These are phyloP conservation scores for Ceratocystis harringtonii DNA, from an alignment of 2,329 filamentous ascomycete species.

Conservation along the genomic window DNA sequence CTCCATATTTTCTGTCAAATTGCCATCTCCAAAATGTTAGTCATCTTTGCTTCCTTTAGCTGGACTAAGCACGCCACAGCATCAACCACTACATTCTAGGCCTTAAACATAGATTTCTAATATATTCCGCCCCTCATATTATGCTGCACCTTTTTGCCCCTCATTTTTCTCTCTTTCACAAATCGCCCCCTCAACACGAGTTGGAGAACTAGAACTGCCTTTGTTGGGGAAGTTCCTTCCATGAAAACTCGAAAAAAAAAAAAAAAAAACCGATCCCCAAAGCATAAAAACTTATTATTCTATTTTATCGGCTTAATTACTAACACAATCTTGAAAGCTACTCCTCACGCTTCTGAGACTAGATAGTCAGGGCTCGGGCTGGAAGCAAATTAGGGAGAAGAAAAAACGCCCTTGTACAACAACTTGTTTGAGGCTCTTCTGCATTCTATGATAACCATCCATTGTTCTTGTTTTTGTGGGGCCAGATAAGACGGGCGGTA, in stretches of 20 bases:
- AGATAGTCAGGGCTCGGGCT: not conserved
- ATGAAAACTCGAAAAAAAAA: not conserved
- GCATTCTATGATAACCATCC: not conserved
- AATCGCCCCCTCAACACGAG: not conserved
- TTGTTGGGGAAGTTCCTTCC: not conserved
- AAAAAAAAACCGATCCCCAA: not conserved
- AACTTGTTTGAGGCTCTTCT: not conserved
- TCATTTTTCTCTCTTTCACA: not conserved
- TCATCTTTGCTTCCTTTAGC: not conserved
- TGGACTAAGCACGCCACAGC: no score
- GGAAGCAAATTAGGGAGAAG: not conserved
- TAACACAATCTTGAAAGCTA: not conserved
- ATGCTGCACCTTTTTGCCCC: not conserved
- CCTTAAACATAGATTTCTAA: not conserved
- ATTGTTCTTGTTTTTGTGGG: not conserved
- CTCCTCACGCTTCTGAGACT: not conserved
- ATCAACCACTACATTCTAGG: no score
- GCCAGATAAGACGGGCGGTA: no score
- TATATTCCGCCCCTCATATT: not conserved
- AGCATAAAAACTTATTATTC: not conserved
- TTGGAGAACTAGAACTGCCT: not conserved
- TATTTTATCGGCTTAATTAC: not conserved
- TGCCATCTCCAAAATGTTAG: not conserved
- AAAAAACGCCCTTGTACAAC: not conserved
- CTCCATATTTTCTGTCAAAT: constrained; percentile 6